Conservation (phyloP, 208 protist genomes). For the Crithidia thermophila region DNA sequence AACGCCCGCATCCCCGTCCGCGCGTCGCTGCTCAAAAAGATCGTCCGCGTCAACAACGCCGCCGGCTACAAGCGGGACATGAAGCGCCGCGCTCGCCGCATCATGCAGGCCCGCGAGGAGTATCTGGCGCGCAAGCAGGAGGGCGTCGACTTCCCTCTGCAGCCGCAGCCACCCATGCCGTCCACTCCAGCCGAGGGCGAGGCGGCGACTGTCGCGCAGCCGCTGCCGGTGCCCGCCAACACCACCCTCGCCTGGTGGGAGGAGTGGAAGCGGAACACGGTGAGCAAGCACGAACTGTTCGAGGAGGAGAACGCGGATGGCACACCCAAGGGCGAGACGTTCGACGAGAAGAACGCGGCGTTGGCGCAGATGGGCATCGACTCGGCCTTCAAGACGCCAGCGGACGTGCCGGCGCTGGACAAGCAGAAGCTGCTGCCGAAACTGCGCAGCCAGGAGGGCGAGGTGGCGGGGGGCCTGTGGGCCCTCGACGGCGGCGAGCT, state of each 20-base stretch:
- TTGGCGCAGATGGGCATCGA: constrained; percentile 79
- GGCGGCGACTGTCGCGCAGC: constrained; percentile 22
- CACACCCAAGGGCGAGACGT: constrained; percentile 78
- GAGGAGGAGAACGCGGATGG: constrained; percentile 74
- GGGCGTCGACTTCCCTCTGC: constrained; percentile 26
- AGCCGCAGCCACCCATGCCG: constrained; percentile 4
- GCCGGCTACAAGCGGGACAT: constrained; percentile 92
- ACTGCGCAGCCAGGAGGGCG: constrained; percentile 66
- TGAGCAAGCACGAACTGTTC: constrained; percentile 91
- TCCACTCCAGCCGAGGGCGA: neutral
- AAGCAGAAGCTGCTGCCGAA: constrained; percentile 71
- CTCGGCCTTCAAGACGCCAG: constrained; percentile 63
- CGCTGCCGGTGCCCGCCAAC: constrained; percentile 56
- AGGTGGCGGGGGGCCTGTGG: constrained; percentile 82
- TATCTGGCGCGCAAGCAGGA: constrained; percentile 78
- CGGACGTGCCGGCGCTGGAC: constrained; percentile 55
- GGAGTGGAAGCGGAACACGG: constrained; percentile 69
- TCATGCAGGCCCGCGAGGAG: constrained; percentile 91
- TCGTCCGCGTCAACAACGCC: constrained; percentile 86
- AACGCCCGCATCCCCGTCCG: constrained; percentile 65
- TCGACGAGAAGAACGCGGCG: constrained; percentile 88
- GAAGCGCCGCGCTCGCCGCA: constrained; percentile 91
- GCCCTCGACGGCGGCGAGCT: constrained; percentile 86
- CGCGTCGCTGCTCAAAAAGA: constrained; percentile 83
- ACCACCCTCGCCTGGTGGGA: constrained; percentile 90